Evolutionary conservation across 352 stramenopile species (phyloP), one percentile per base, ranked within the genome.

Genomic region (Phytopythium montanum): DNA sequence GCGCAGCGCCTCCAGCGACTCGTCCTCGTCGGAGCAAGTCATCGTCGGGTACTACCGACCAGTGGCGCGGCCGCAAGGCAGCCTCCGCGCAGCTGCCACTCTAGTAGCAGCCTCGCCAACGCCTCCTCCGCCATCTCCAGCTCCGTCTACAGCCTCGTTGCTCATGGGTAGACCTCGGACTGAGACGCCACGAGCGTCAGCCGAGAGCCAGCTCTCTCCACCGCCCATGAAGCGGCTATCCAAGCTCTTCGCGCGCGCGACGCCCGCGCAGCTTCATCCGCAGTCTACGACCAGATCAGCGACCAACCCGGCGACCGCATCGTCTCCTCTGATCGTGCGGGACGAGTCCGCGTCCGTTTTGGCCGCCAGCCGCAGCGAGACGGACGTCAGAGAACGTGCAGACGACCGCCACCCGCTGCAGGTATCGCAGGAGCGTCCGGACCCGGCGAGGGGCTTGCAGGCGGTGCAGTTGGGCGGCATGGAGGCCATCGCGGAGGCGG

Each of bases 31-130:
- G 12, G 67, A 79, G 31, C 59, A 77, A 41, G 75, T 79, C 68
- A 62, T 81, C 61, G 62, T 75, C 5, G 72, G 70, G 8, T 81
- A 81, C 53, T 75, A 76, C 50, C 54, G 68, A 9, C 63, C 59
- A 21, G 53, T 70, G 45, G 33, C 26, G 33, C 52, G 8, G 29
- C 50, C 26, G 3, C 26, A 44, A 38, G 31, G 5, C n/a, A 54
- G 29, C 29, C 13, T 21, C 13, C 3, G 49, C 13, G 18, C 29
- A n/a, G 29, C 19, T 21, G 6, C 19, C 16, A n/a, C 1, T 29
- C 31, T 5, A 5, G 2, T 10, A 42, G 5, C 9, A 2, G 28
- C 29, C 10, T 19, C 50, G n/a, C 13, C 49, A 3, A 6, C 19
- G 3, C 21, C 49, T 21, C 21, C 49, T 21, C 14, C 46, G 13